Percentiles rank a stretch among this genome's conserved stretches.
Evolutionary conservation across 2,329 filamentous ascomycete genomes (phyloP).

Genomic region (Colletotrichum salicis): DNA sequence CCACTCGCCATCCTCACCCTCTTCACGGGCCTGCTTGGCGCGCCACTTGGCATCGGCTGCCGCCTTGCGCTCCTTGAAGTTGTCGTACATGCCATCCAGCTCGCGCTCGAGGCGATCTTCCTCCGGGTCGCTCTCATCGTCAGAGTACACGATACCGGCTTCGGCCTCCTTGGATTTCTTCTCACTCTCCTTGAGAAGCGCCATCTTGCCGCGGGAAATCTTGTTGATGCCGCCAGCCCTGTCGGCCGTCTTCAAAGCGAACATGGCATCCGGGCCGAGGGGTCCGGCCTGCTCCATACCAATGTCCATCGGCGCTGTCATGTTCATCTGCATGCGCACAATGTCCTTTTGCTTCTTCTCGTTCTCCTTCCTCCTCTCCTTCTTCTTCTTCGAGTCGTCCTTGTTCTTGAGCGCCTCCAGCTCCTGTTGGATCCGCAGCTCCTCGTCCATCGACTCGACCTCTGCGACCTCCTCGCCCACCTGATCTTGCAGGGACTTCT

Average conservation of each 20-base stretch:
- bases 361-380: slow-evolving; percentile 87
- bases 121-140: slow-evolving; percentile 67
- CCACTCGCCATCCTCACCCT: slow-evolving; percentile 89
- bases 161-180: slow-evolving; percentile 63
- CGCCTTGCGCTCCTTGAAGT: slow-evolving; percentile 83
- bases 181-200: slow-evolving; percentile 67
- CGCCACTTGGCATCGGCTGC: slow-evolving; percentile 86
- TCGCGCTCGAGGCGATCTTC: slow-evolving; percentile 85
- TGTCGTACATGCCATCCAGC: slow-evolving; percentile 87
- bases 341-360: slow-evolving; percentile 95
- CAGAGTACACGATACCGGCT: slow-evolving; percentile 62
- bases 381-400: slow-evolving; percentile 80
- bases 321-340: slow-evolving; percentile 95
- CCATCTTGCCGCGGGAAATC: slow-evolving; percentile 84
- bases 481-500: slow-evolving; percentile 48
- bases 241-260: slow-evolving; percentile 84
- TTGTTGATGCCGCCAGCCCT: slow-evolving; percentile 76
- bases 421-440: slow-evolving; percentile 89
- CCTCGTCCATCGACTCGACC: slow-evolving; percentile 92
- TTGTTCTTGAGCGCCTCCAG: slow-evolving; percentile 84
- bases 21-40: slow-evolving; percentile 86
- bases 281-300: slow-evolving; percentile 88
- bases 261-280: slow-evolving; percentile 84
- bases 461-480: slow-evolving; percentile 79
- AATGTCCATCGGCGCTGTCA: slow-evolving; percentile 95